A percentile compares a stretch with the other conserved stretches of the same genome.
phyloP scores from a whole-genome alignment of 2,329 filamentous ascomycete species.

The Fusarium sp. region DNA sequence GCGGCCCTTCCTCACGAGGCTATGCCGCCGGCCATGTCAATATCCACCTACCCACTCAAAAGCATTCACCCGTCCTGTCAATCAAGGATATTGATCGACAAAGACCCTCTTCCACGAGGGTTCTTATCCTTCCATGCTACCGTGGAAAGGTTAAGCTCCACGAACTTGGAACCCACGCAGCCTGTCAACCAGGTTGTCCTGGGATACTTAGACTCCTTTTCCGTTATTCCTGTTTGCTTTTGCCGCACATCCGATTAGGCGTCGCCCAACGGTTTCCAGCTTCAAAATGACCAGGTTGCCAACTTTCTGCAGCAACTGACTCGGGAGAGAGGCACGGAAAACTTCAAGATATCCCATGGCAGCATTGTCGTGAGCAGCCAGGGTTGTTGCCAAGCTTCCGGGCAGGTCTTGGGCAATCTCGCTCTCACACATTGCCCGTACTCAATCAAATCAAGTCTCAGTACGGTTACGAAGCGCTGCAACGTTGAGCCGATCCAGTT shows the following conservation, averaged over 20 bases:
- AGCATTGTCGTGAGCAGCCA: conserved; percentile 16
- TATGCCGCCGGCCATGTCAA: conserved; percentile 27
- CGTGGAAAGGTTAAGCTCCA: conserved; percentile 30
- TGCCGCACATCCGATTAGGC: conserved; percentile 28
- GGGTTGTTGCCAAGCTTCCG: conserved; percentile 21
- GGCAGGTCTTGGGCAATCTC: conserved; percentile 13
- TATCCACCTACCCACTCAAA: conserved; percentile 22
- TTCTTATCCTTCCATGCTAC: conserved; percentile 28
- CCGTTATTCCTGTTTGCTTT: conserved; percentile 34
- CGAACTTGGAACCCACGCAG: conserved; percentile 8
- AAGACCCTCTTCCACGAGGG: conserved; percentile 36
- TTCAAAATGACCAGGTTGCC: conserved; percentile 29
- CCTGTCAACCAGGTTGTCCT: conserved; percentile 27
- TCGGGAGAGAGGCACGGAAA: conserved; percentile 32
- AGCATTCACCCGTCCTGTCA: conserved; percentile 36
- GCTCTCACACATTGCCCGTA: conserved; percentile 32
- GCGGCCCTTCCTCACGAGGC: conserved; percentile 23
- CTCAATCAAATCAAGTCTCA: conserved; percentile 17
- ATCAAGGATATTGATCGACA: conserved; percentile 36
- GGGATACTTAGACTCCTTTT: conserved; percentile 27
- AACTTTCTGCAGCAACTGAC: conserved; percentile 34
- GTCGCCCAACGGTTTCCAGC: conserved; percentile 24
- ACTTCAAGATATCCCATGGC: conserved; percentile 15
- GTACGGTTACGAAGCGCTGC: conserved; percentile 13
- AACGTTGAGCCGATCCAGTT: conserved; percentile 3